Evolutionary conservation across 257 asterid genomes (phyloP).

Genomic region (Solanum ossicruentum): DNA sequence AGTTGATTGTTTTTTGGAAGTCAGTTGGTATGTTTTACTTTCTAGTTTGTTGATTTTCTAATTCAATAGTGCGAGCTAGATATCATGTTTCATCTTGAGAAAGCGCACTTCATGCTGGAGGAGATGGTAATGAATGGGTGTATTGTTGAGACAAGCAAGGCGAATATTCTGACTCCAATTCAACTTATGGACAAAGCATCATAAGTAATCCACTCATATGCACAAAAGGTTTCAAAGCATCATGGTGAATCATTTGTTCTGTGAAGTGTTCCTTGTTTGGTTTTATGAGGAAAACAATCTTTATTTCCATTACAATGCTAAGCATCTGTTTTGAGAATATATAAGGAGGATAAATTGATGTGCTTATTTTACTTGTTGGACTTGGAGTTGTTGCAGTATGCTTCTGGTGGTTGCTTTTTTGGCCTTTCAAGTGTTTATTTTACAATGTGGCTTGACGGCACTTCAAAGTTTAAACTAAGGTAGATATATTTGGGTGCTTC

Average conservation of each 20-base stretch:
- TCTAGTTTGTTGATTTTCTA: not conserved
- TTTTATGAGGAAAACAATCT: not conserved
- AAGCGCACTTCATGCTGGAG: conserved; percentile 97
- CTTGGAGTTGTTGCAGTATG: not conserved
- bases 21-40: not conserved
- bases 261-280: not conserved
- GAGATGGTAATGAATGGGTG: conserved; percentile 98
- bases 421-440: not conserved
- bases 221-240: conserved; percentile 1
- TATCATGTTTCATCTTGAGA: conserved; percentile 94
- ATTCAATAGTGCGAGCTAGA: conserved; percentile 76
- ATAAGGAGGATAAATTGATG: not conserved
- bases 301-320: not conserved
- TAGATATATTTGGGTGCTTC: not conserved
- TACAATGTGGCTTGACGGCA: not conserved
- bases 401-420: not conserved
- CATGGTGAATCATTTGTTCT: not conserved
- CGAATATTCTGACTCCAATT: conserved; percentile 65
- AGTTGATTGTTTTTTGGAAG: not conserved
- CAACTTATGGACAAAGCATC: conserved; percentile 82
- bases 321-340: not conserved
- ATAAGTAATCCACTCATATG: conserved; percentile 4
- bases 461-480: not conserved
- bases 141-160: conserved; percentile 82
- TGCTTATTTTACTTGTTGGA: not conserved